Evolutionary conservation across 495 filamentous ascomycete species (phyloP).

Genomic region (Cercophora scortea): DNA sequence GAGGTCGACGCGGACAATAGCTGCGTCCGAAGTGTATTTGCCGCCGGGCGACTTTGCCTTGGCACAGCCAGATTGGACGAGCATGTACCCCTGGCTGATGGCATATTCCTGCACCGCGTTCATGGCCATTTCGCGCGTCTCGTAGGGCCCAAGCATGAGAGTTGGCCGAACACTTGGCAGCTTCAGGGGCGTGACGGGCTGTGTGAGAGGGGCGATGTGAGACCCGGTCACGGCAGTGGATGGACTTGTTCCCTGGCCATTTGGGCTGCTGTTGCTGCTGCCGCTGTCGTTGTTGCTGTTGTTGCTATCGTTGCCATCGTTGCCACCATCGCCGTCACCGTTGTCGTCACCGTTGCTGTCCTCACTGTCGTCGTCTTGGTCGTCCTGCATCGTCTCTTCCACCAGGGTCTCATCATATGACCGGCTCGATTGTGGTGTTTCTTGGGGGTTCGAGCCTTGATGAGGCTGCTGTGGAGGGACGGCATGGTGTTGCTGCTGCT

Average conservation of each 20-base stretch:
- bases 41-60: slow-evolving; percentile 10
- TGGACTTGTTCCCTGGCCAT: neutral
- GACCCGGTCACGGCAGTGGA: neutral
- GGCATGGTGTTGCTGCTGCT: neutral
- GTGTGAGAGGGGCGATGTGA: slow-evolving; percentile 5
- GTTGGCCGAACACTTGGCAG: slow-evolving; percentile 13
- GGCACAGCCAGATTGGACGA: slow-evolving; percentile 12
- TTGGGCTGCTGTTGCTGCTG: neutral
- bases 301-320: neutral
- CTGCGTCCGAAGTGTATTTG: slow-evolving; percentile 2
- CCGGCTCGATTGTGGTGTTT: neutral
- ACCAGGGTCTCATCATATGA: neutral
- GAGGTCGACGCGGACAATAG: slow-evolving; percentile 19
- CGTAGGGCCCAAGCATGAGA: slow-evolving; percentile 20
- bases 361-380: slow-evolving; percentile 3
- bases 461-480: neutral
- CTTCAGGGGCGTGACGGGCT: slow-evolving; percentile 12
- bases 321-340: neutral
- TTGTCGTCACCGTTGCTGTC: neutral
- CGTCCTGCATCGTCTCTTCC: neutral
- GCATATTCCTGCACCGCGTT: slow-evolving; percentile 17
- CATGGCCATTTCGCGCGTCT: slow-evolving; percentile 9
- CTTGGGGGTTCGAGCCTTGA: neutral
- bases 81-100: slow-evolving; percentile 21
- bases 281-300: neutral